These are phyloP conservation scores for Termitomyces sp. DNA, from an alignment of 768 basidiomycete species.

Conservation along the genomic window DNA sequence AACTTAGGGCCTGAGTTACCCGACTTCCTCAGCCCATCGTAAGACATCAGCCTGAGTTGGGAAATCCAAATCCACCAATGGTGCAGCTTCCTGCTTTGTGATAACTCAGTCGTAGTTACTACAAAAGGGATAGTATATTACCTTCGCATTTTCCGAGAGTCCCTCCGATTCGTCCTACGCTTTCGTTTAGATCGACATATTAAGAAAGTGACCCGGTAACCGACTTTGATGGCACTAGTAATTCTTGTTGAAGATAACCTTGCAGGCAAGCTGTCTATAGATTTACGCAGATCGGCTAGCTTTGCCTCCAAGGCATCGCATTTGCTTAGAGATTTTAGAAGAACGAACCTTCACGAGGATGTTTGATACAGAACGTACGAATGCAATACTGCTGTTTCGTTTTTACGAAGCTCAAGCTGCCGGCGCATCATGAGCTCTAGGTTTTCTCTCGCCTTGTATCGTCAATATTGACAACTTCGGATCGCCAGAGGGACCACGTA, in stretches of 20 bases:
- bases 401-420: slow-evolving; percentile 67
- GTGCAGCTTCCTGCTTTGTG: background rate
- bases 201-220: background rate
- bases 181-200: background rate
- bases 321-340: slow-evolving; percentile 38
- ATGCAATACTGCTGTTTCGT: slow-evolving; percentile 68
- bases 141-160: background rate
- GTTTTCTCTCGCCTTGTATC: slow-evolving; percentile 64
- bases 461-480: background rate
- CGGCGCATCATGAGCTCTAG: slow-evolving; percentile 78
- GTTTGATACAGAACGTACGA: slow-evolving; percentile 37
- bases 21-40: slow-evolving; percentile 52
- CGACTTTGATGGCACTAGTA: background rate
- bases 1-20: background rate
- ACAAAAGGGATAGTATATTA: background rate
- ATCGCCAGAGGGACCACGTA: slow-evolving; percentile 14
- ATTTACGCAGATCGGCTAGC: slow-evolving; percentile 48
- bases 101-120: background rate
- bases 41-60: slow-evolving; percentile 38
- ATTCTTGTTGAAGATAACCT: background rate
- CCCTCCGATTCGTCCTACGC: background rate
- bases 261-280: slow-evolving; percentile 16
- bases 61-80: background rate
- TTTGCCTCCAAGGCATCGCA: slow-evolving; percentile 66
- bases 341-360: background rate